Conservation (phyloP, 371 early-diverging fungal species). For the Mucor irregularis region DNA sequence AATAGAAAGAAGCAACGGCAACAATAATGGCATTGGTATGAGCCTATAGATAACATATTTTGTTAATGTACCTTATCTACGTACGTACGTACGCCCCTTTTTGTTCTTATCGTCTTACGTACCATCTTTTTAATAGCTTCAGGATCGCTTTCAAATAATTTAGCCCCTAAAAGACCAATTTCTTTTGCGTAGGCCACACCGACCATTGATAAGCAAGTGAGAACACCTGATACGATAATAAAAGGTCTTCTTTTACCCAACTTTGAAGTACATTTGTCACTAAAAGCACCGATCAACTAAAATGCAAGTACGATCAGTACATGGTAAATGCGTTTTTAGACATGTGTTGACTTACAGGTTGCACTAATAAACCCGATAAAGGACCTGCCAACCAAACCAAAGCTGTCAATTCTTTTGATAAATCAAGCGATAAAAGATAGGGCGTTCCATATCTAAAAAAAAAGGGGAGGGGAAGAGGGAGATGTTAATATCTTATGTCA, state of each 20-base stretch:
- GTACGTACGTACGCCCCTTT: not conserved
- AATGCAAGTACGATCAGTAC: too few relatives aligned
- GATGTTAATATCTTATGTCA: not conserved
- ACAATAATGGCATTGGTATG: slow-evolving; percentile 48
- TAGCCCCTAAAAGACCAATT: slow-evolving; percentile 28
- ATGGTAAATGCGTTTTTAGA: not conserved
- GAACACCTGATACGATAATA: slow-evolving; percentile 57
- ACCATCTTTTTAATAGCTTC: slow-evolving; percentile 52
- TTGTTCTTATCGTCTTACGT: slow-evolving; percentile 18
- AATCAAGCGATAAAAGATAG: slow-evolving; percentile 67
- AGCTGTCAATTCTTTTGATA: slow-evolving; percentile 66
- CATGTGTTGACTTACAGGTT: slow-evolving; percentile 48
- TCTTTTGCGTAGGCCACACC: slow-evolving; percentile 70
- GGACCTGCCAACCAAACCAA: slow-evolving; percentile 83
- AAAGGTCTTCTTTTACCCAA: slow-evolving; percentile 66
- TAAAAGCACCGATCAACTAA: slow-evolving; percentile 63
- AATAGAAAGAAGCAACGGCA: slow-evolving; percentile 70
- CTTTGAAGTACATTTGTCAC: slow-evolving; percentile 59
- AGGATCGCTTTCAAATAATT: not conserved
- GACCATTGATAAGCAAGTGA: slow-evolving; percentile 62
- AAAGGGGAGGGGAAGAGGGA: not conserved
- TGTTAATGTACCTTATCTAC: not conserved
- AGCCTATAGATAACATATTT: not conserved
- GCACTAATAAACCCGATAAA: slow-evolving; percentile 72
- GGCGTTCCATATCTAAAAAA: slow-evolving; percentile 69